Percentiles rank a stretch among this genome's conserved stretches.
Evolutionary conservation across 2,329 filamentous ascomycete genomes (phyloP).

Genomic region (Lasiodiplodia theobromae): DNA sequence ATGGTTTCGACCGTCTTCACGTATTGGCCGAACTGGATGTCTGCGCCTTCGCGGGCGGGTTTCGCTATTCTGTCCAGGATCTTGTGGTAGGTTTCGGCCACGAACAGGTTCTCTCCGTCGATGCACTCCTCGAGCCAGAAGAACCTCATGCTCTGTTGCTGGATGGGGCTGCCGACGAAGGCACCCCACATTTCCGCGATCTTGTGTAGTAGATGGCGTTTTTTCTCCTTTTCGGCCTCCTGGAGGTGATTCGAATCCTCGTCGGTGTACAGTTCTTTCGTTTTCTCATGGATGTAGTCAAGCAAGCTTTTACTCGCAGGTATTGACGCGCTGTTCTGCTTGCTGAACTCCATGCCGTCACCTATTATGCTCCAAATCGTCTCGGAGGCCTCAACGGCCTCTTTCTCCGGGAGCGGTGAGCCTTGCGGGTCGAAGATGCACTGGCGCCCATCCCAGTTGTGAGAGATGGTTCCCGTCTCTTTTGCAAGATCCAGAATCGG

Average conservation of each 20-base stretch:
- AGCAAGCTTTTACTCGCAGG: slow-evolving; percentile 60
- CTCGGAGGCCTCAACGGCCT: slow-evolving; percentile 50
- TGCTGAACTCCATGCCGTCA: slow-evolving; percentile 71
- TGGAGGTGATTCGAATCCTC: slow-evolving; percentile 36
- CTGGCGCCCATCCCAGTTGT: slow-evolving; percentile 62
- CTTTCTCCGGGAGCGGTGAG: slow-evolving; percentile 53
- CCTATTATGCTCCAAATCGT: slow-evolving; percentile 73
- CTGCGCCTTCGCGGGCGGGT: slow-evolving; percentile 62
- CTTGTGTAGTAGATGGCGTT: slow-evolving; percentile 58
- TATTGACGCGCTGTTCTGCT: slow-evolving; percentile 62
- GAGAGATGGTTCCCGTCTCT: slow-evolving; percentile 62
- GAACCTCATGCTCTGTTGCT: slow-evolving; percentile 73
- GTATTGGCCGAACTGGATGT: slow-evolving; percentile 59
- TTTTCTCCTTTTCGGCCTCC: slow-evolving; percentile 49
- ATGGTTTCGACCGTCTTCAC: slow-evolving; percentile 53
- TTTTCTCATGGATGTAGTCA: slow-evolving; percentile 62
- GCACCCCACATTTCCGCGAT: slow-evolving; percentile 73
- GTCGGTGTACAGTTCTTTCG: slow-evolving; percentile 51
- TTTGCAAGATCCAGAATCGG: slow-evolving; percentile 72
- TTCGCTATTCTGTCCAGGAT: slow-evolving; percentile 67
- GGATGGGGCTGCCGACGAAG: slow-evolving; percentile 71
- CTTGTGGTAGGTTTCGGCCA: slow-evolving; percentile 66
- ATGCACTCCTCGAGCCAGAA: slow-evolving; percentile 82
- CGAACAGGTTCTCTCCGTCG: slow-evolving; percentile 72
- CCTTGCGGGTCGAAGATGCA: slow-evolving; percentile 66